These are phyloP conservation scores for Inga laurina DNA, from an alignment of 306 rosid species.

Conservation along the genomic window DNA sequence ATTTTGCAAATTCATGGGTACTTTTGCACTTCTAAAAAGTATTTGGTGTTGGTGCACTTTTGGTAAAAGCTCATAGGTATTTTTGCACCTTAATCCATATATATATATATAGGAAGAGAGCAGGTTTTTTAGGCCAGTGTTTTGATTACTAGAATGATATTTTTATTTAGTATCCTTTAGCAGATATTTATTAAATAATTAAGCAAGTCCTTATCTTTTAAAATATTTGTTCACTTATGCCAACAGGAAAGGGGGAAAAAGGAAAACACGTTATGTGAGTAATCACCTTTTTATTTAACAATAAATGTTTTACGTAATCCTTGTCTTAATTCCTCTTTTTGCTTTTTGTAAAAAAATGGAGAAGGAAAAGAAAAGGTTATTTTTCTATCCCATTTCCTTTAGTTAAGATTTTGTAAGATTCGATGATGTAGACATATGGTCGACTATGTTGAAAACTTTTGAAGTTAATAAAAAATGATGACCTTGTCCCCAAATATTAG, in stretches of 20 bases:
- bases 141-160: too few species aligned
- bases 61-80: too few species aligned
- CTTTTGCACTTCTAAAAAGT: too few species aligned
- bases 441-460: neutral
- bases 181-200: too few species aligned
- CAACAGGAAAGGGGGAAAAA: neutral
- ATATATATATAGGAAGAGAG: neutral
- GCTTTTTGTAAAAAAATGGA: neutral
- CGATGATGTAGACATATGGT: neutral
- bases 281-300: neutral
- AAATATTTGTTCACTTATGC: neutral
- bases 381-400: neutral
- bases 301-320: neutral
- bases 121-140: neutral
- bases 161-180: neutral
- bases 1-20: too few species aligned
- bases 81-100: too few species aligned
- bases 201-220: neutral
- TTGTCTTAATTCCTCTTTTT: neutral
- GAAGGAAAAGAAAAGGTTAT: neutral
- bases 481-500: neutral
- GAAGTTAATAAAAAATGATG: neutral
- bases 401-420: neutral
- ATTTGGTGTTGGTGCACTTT: too few species aligned
- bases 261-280: neutral